phyloP scores from a whole-genome alignment of 352 stramenopile species.

The Blastocystis sp. region DNA sequence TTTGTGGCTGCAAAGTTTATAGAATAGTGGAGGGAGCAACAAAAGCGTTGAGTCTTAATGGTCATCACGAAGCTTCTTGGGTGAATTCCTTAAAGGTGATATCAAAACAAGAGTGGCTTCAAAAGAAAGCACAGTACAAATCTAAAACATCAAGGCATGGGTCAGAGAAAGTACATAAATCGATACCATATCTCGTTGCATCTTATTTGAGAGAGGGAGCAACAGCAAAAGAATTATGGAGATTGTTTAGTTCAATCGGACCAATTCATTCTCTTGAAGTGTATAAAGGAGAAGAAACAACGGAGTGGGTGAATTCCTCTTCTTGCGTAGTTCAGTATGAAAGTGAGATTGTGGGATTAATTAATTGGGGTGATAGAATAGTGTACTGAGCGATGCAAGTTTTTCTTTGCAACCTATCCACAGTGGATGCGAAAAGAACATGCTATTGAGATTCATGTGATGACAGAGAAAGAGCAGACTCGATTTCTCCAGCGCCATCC shows the following conservation, averaged over 20 bases:
- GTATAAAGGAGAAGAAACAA: background rate
- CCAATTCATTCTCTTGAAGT: background rate
- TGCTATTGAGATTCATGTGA: background rate
- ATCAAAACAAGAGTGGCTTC: background rate
- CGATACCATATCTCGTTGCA: background rate
- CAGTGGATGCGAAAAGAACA: background rate
- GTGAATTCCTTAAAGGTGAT: background rate
- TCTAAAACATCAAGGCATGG: background rate
- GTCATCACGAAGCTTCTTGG: background rate
- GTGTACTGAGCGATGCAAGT: slow-evolving; percentile 2
- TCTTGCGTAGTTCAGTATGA: slow-evolving; percentile 1
- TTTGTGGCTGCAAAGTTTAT: background rate
- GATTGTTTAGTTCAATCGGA: background rate
- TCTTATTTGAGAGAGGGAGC: background rate
- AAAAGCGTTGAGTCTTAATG: background rate
- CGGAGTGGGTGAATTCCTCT: background rate
- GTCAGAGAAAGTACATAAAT: background rate
- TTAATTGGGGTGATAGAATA: background rate
- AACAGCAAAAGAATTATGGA: background rate
- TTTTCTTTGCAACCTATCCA: background rate
- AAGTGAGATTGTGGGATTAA: background rate
- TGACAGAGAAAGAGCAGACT: background rate
- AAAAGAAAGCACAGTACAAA: background rate
- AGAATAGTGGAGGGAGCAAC: background rate
- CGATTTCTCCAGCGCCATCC: too few relatives aligned